A percentile compares a stretch with the other conserved stretches of the same genome.
phyloP scores from a whole-genome alignment of 768 basidiomycete genomes.

The Macrolepiota fuliginosa region DNA sequence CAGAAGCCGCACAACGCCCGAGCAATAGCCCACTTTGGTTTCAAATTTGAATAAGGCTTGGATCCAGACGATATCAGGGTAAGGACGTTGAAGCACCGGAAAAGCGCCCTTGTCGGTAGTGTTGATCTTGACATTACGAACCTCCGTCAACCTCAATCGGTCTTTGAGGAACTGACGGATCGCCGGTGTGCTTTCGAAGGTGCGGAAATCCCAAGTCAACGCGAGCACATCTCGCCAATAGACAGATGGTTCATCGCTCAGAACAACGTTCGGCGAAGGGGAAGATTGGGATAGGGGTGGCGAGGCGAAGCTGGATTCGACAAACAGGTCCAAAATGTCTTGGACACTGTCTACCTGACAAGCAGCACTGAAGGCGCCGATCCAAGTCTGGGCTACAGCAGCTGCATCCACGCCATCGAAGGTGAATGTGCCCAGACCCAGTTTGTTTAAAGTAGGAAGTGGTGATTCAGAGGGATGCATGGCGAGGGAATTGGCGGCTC shows the following conservation, averaged over 20 bases:
- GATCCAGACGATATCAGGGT: slow-evolving; percentile 56
- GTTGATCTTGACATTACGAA: slow-evolving; percentile 24
- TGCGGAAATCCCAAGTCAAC: slow-evolving; percentile 63
- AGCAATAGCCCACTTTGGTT: slow-evolving; percentile 45
- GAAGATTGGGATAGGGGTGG: slow-evolving; percentile 7
- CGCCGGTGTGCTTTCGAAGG: slow-evolving; percentile 41
- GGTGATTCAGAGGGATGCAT: slow-evolving; percentile 23
- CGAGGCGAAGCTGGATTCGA: slow-evolving; percentile 26
- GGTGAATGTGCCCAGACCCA: slow-evolving; percentile 22
- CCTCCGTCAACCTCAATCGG: slow-evolving; percentile 31
- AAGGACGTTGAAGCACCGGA: slow-evolving; percentile 34
- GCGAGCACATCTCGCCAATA: slow-evolving; percentile 64
- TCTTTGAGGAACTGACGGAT: slow-evolving; percentile 46
- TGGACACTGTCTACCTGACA: slow-evolving; percentile 31
- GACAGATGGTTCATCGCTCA: slow-evolving; percentile 20
- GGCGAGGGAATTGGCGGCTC: neutral
- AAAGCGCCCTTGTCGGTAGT: slow-evolving; percentile 16
- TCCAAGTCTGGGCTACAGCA: slow-evolving; percentile 38
- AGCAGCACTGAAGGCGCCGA: slow-evolving; percentile 32
- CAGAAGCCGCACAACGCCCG: slow-evolving; percentile 54
- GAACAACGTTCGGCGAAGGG: slow-evolving; percentile 6
- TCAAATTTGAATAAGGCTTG: slow-evolving; percentile 56
- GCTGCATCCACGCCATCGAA: slow-evolving; percentile 32
- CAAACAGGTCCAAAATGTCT: slow-evolving; percentile 32
- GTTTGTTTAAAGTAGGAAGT: slow-evolving; percentile 28